A percentile compares a stretch with the other conserved stretches of the same genome.
Conservation (phyloP, 1,284 basidiomycete genomes). For the Ustilago bromivora region DNA sequence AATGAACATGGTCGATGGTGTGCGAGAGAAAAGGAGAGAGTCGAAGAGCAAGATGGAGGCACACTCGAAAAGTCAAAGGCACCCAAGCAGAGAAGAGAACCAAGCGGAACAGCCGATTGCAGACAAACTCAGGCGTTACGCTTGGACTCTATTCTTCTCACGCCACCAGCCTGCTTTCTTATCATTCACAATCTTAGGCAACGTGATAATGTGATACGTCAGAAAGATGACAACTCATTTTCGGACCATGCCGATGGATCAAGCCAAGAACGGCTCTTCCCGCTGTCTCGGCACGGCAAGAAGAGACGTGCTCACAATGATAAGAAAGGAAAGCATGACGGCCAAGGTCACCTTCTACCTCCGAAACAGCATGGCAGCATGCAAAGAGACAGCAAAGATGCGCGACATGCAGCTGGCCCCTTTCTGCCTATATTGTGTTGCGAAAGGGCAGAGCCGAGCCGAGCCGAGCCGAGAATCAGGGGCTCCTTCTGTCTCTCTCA, state of each 20-base stretch:
- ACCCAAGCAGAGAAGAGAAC: neutral
- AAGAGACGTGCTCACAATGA: too few species aligned
- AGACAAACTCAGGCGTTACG: neutral
- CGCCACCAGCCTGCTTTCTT: neutral
- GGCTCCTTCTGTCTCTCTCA: conserved; percentile 9
- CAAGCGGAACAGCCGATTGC: conserved; percentile 4
- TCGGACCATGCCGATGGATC: neutral
- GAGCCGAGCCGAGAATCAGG: conserved; percentile 25
- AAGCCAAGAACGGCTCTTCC: neutral
- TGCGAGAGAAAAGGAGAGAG: neutral
- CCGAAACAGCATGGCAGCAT: conserved; percentile 1
- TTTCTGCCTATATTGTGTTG: conserved; percentile 1
- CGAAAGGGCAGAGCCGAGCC: neutral
- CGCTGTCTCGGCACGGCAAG: neutral
- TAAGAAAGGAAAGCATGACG: neutral
- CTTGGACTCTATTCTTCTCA: neutral
- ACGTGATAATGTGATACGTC: neutral
- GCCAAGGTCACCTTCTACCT: conserved; percentile 1
- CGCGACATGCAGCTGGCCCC: conserved; percentile 35
- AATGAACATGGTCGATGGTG: neutral
- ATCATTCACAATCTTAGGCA: neutral
- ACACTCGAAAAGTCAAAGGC: neutral
- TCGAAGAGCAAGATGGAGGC: conserved; percentile 8
- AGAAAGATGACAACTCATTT: neutral
- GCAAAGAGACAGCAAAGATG: conserved; percentile 1